Base-by-base conservation (phyloP, 768 basidiomycete species). In the Dentipellis sp. region DNA sequence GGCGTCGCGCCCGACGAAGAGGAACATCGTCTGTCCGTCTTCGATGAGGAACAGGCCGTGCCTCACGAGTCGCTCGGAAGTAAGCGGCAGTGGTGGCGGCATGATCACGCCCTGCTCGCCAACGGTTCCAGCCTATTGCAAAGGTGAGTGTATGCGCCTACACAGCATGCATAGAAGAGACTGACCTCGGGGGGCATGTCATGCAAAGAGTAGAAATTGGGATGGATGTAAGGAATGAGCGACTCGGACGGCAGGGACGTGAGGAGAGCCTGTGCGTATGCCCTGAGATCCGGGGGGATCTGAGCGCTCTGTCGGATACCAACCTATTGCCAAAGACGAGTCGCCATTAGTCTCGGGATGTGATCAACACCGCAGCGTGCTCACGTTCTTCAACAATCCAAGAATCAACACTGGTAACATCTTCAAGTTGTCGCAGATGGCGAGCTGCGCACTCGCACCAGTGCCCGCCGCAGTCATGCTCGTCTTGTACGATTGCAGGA, bases 1-100 rank as follows among this genome's bases (percentile, higher is more conserved):
- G 8, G 97, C 93, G 68, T 98, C 95, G 34, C 94, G 84, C n/a
- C 97, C 97, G 51, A 99, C 83, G 88, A 92, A 98, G 50, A 98
- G 77, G 83, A 99, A 98, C 66, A 99, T 91, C 19, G 90, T 94
- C 70, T 98, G 97, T 1, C 90, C 91, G 68, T 98, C 95, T 70
- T 98, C 97, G 62, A 99, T 97, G 59, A 99, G 71, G 82, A 87
- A 97, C 54, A 99, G 76, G 56, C 97, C 97, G 64, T 98, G 94
- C 51, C 94, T 78, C 70, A 97, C 94, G 53, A 99, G 75, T 39
- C 93, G 79, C 70, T 98, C 95, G n/a, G 91, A 93, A 1, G 94
- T 94, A 56, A 94, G 80, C 22, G 95, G 94, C 4, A 97, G 75
- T 3, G 91, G 80, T 1, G 86, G 83, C 1, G 97, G 97, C 68